Evolutionary conservation across 2,329 filamentous ascomycete species (phyloP).

Genomic region (Diaporthe vaccinii): DNA sequence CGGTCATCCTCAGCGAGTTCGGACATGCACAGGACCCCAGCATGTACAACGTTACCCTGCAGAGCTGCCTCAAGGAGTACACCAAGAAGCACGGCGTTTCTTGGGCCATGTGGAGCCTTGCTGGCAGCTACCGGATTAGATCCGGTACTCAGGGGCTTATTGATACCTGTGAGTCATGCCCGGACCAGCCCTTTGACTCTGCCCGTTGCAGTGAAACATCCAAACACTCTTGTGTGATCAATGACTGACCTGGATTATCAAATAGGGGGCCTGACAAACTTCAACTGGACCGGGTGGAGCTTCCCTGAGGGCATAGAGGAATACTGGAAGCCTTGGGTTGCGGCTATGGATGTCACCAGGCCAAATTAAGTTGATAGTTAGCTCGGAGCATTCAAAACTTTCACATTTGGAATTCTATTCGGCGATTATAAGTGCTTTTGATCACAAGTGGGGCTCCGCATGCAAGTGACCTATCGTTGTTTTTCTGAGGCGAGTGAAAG

Average conservation of each 20-base stretch:
- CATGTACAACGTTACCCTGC: slow-evolving; percentile 59
- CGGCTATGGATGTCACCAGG: slow-evolving; percentile 53
- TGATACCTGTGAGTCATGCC: slow-evolving; percentile 54
- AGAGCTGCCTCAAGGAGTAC: slow-evolving; percentile 60
- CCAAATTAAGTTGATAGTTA: slow-evolving; percentile 6
- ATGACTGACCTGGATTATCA: not conserved
- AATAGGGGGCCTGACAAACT: slow-evolving; percentile 57
- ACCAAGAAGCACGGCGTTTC: slow-evolving; percentile 59
- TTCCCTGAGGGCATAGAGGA: slow-evolving; percentile 59
- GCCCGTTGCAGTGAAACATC: too few species aligned
- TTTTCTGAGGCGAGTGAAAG: not conserved
- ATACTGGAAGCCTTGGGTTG: slow-evolving; percentile 66
- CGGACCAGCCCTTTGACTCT: not conserved
- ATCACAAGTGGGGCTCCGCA: too few species aligned
- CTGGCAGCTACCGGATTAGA: slow-evolving; percentile 61
- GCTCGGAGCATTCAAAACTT: not conserved
- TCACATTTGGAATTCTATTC: not conserved
- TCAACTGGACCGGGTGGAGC: slow-evolving; percentile 62
- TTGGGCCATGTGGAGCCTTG: slow-evolving; percentile 65
- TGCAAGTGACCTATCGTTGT: not conserved
- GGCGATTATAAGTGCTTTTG: not conserved
- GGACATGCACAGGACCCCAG: slow-evolving; percentile 58
- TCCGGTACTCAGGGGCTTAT: slow-evolving; percentile 59
- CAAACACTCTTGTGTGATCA: not conserved
- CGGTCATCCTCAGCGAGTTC: slow-evolving; percentile 63